Evolutionary conservation across 805 yeast species (phyloP), one percentile per base, ranked within the genome.

Genomic region (Suhomyces vadensis): DNA sequence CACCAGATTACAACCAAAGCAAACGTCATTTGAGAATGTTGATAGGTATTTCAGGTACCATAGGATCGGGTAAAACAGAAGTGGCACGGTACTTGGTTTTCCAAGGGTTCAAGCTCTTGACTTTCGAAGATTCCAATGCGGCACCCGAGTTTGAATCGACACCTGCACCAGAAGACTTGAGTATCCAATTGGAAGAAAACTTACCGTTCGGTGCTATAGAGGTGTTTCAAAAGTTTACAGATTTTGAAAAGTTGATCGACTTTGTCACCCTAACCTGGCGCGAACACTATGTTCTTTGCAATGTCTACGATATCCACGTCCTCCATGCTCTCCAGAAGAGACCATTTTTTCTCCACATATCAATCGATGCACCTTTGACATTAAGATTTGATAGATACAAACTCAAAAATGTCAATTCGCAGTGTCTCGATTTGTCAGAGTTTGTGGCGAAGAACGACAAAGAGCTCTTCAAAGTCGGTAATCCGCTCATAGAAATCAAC

Each of bases 331-430:
- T 86, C 4, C 69, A 75, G 25, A 81, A 83, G 48, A 67, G 96
- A 44, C 97, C 97, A 0, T 91, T 87, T 59, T 89, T 90, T 58
- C 73, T 89, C 19, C 96, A 89, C 59, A 54, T 91, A 3, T 75
- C 87, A 5, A 70, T 88, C 1, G 95, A 87, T 54, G 88, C 96
- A 0, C 87, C 96, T 1, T 53, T 81, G 10, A 57, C 57, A 9
- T 51, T 77, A 26, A 71, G 95, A 39, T 68, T 59, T 48, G 53
- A 63, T 37, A 52, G 80, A 17, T 64, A 58, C 53, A 42, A 49
- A 27, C 39, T 54, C 35, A 56, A 56, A 37, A 39, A 45, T 17
- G 43, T 52, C 11, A 44, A 43, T 5, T 48, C 45, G 10, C 4
- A 8, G 8, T 3, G 9, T n/a, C 25, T 3, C 8, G 21, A 20